phyloP scores from a whole-genome alignment of 257 asterid species.

The Solanum stenotomum region DNA sequence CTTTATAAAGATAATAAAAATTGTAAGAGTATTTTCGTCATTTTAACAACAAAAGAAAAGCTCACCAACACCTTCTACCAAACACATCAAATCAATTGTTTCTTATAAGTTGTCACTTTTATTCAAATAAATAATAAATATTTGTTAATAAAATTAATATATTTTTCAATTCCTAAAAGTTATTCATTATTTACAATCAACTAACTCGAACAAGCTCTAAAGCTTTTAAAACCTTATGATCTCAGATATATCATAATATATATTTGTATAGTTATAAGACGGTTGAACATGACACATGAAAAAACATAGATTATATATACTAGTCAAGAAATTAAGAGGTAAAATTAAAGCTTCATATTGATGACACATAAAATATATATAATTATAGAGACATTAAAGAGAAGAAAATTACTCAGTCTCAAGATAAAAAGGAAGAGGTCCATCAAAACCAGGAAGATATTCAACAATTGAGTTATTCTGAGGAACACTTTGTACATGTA shows the following conservation, averaged over 20 bases:
- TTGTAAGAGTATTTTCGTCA: too few relatives aligned
- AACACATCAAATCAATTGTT: too few relatives aligned
- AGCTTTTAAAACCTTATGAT: not conserved
- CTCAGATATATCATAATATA: not conserved
- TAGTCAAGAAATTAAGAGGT: not conserved
- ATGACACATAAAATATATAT: not conserved
- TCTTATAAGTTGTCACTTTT: too few relatives aligned
- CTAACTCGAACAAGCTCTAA: not conserved
- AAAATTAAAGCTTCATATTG: not conserved
- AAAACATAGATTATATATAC: not conserved
- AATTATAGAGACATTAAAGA: not conserved
- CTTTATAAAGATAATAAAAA: too few relatives aligned
- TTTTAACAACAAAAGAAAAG: too few relatives aligned
- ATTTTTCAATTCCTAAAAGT: too few relatives aligned
- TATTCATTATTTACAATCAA: too few relatives aligned
- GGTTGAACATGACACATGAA: not conserved
- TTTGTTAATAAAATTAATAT: too few relatives aligned
- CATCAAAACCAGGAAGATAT: slow-evolving; percentile 5
- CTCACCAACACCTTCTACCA: too few relatives aligned
- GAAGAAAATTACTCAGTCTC: not conserved
- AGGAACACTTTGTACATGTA: not conserved
- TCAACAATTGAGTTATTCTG: not conserved
- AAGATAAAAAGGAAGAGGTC: slow-evolving; percentile 1
- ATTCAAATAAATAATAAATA: too few relatives aligned
- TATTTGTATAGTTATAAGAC: not conserved